Conservation (phyloP, 352 stramenopile genomes). For the Pythium vanterpoolii region DNA sequence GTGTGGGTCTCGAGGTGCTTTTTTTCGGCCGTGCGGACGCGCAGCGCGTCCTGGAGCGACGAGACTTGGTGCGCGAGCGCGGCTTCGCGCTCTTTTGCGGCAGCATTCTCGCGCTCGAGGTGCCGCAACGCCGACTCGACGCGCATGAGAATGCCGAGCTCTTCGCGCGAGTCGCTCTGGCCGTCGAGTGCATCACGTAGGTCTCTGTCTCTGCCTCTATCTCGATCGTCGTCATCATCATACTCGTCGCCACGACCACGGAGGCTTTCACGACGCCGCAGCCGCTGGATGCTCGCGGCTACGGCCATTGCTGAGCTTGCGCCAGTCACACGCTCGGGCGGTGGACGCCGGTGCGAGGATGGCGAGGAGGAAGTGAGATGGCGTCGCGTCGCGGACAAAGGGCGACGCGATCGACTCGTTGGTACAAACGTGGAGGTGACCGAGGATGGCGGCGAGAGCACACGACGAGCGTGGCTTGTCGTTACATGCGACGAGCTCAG, state of each 20-base stretch:
- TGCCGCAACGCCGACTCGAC: conserved; percentile 68
- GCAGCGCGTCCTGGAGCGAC: conserved; percentile 46
- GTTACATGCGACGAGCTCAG: neutral
- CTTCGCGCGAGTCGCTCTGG: conserved; percentile 27
- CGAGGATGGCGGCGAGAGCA: neutral
- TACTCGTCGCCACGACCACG: conserved; percentile 3
- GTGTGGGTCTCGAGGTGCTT: conserved; percentile 50
- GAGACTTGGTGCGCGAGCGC: conserved; percentile 53
- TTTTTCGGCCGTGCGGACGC: conserved; percentile 48
- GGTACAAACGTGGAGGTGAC: neutral
- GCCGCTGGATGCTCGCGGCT: conserved; percentile 19
- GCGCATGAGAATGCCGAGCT: conserved; percentile 66
- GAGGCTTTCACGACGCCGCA: conserved; percentile 15
- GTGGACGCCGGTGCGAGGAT: neutral
- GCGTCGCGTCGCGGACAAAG: neutral
- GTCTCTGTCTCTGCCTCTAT: too few species aligned
- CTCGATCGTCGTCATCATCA: neutral
- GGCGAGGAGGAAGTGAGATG: neutral
- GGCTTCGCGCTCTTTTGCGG: conserved; percentile 42
- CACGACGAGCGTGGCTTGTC: neutral
- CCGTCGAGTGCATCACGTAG: neutral
- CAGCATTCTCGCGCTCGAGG: conserved; percentile 65
- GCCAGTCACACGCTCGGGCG: neutral
- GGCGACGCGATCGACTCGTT: neutral
- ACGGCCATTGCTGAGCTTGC: conserved; percentile 11